These are phyloP conservation scores for Biscogniauxia mediterranea DNA, from an alignment of 2,329 filamentous ascomycete species.

Conservation along the genomic window DNA sequence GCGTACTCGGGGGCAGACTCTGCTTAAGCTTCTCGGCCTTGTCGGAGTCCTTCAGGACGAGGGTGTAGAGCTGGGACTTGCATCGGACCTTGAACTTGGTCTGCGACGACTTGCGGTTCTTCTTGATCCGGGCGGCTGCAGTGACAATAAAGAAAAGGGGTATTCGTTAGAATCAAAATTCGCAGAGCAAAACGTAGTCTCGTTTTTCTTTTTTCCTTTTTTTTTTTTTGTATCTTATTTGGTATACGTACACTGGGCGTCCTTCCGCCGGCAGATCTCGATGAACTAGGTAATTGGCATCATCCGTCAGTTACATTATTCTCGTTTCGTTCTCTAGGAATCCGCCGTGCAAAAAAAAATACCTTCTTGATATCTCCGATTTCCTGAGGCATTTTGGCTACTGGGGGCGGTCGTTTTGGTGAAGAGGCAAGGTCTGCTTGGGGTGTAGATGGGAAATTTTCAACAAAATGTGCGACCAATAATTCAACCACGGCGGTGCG, in stretches of 20 bases:
- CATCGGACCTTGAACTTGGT: constrained; percentile 99
- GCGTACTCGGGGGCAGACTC: constrained; percentile 93
- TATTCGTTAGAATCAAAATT: constrained; percentile 30
- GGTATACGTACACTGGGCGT: constrained; percentile 88
- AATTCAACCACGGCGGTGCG: constrained; percentile 19
- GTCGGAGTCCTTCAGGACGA: constrained; percentile 96
- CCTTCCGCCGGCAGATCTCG: constrained; percentile 99
- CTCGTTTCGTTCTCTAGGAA: background rate
- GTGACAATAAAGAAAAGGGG: background rate
- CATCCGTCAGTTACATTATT: constrained; percentile 30
- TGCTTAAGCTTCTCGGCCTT: constrained; percentile 99
- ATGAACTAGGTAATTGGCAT: constrained; percentile 71
- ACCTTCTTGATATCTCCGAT: constrained; percentile 95
- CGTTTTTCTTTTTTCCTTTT: constrained; percentile 7
- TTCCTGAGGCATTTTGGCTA: constrained; percentile 94
- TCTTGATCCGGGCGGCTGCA: constrained; percentile 88
- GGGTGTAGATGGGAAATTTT: constrained; percentile 12
- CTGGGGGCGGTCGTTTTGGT: constrained; percentile 33
- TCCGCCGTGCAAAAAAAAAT: constrained; percentile 27
- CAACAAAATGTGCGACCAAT: constrained; percentile 15
- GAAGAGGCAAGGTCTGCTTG: constrained; percentile 4
- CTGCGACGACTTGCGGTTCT: constrained; percentile 84
- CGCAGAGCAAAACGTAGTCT: background rate
- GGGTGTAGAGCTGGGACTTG: constrained; percentile 93
- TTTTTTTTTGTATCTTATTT: constrained; percentile 18